Evolutionary conservation across 73 alveolate genomes (phyloP).

Genomic region (Paramecium octaurelia): DNA sequence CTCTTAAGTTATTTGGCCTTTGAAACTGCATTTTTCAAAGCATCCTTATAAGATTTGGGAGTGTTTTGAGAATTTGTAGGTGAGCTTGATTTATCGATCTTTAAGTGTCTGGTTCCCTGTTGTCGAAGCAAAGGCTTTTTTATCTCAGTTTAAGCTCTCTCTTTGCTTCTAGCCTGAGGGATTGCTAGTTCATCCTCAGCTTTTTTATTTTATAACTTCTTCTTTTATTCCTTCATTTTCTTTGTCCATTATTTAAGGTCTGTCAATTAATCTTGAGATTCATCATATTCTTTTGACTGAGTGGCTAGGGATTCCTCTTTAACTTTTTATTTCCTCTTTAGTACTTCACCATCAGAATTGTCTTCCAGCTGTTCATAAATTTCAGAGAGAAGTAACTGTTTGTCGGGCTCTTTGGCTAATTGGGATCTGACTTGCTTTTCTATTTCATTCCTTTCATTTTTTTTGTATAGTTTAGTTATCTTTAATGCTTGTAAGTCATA

Average conservation of each 20-base stretch:
- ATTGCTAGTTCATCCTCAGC: not conserved
- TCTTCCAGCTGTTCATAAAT: conserved; percentile 15
- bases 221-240: not conserved
- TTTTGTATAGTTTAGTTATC: not conserved
- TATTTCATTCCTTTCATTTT: not conserved
- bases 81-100: not conserved
- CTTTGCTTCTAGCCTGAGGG: not conserved
- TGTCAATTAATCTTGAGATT: not conserved
- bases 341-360: not conserved
- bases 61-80: not conserved
- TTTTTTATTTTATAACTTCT: not conserved
- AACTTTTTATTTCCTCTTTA: not conserved
- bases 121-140: not conserved
- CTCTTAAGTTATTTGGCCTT: not conserved
- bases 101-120: not conserved
- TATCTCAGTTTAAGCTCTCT: not conserved
- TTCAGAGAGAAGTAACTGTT: not conserved
- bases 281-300: not conserved
- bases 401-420: conserved; percentile 5
- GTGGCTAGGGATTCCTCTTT: not conserved
- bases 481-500: not conserved
- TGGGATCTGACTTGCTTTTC: not conserved
- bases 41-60: conserved; percentile 7
- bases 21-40: not conserved
- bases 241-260: not conserved